Evolutionary conservation across 208 protist genomes (phyloP).

Genomic region (Angomonas deanei): DNA sequence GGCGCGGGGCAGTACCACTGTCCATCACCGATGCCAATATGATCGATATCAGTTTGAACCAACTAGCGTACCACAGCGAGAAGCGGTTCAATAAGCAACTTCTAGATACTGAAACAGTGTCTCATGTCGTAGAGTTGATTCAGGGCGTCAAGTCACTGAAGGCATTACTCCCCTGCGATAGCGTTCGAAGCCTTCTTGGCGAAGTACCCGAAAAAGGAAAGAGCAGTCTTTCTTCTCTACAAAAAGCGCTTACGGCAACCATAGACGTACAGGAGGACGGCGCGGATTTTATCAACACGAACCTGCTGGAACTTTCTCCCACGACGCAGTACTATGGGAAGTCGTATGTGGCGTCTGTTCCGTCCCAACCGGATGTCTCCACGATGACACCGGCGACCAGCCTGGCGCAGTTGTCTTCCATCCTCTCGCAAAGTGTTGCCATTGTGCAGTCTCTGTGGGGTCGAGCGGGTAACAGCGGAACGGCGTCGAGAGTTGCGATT

Average conservation of each 20-base stretch:
- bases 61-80: constrained; percentile 56
- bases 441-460: constrained; percentile 40
- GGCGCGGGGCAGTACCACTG: constrained; percentile 33
- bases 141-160: constrained; percentile 29
- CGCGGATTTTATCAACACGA: constrained; percentile 26
- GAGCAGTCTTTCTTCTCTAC: background rate
- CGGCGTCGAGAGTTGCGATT: constrained; percentile 60
- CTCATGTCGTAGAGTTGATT: constrained; percentile 33
- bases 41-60: constrained; percentile 24
- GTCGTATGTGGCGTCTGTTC: constrained; percentile 19
- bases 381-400: constrained; percentile 16
- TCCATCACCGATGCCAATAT: constrained; percentile 44
- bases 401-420: constrained; percentile 18
- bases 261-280: background rate
- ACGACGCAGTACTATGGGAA: constrained; percentile 39
- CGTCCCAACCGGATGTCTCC: constrained; percentile 20
- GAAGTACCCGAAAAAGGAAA: background rate
- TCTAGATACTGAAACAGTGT: constrained; percentile 12
- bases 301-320: constrained; percentile 29
- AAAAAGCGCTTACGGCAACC: background rate
- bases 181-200: constrained; percentile 13
- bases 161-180: constrained; percentile 30
- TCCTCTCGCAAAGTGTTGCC: constrained; percentile 12
- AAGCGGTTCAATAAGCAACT: constrained; percentile 25
- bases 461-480: constrained; percentile 49